These are phyloP conservation scores for Phytophthora citricola DNA, from an alignment of 352 stramenopile species.

Conservation along the genomic window DNA sequence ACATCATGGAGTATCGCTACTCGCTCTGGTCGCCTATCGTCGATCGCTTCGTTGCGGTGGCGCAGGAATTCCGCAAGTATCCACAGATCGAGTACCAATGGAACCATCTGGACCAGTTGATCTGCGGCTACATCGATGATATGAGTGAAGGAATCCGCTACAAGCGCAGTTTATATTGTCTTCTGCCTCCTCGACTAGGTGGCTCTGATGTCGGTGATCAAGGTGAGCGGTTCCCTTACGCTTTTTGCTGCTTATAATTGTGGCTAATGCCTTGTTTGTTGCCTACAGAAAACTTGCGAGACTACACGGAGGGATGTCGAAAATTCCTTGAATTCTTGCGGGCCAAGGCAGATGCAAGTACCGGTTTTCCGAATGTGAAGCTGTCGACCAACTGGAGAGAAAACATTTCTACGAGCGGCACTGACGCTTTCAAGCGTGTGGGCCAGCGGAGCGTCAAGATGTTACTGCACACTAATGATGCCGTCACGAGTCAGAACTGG, in stretches of 20 bases:
- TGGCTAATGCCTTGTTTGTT: constrained; percentile 22
- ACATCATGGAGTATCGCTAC: constrained; percentile 88
- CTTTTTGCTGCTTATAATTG: not conserved
- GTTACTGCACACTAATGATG: constrained; percentile 66
- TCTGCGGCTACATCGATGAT: constrained; percentile 87
- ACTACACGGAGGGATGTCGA: constrained; percentile 66
- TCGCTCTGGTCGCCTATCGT: constrained; percentile 77
- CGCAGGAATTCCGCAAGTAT: constrained; percentile 88
- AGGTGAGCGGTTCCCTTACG: constrained; percentile 25
- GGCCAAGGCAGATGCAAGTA: constrained; percentile 61
- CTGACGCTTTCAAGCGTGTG: constrained; percentile 72
- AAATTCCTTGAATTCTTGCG: constrained; percentile 80
- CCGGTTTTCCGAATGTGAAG: constrained; percentile 61
- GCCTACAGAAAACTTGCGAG: constrained; percentile 53
- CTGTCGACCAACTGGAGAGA: constrained; percentile 60
- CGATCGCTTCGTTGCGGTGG: constrained; percentile 66
- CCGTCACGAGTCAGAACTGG: constrained; percentile 84
- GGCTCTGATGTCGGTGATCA: constrained; percentile 37
- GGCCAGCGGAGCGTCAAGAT: constrained; percentile 77
- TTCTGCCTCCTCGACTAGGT: constrained; percentile 61
- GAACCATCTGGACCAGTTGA: constrained; percentile 88
- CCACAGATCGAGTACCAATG: constrained; percentile 82
- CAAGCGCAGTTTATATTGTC: constrained; percentile 78
- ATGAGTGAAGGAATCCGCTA: constrained; percentile 88
- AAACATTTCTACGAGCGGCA: constrained; percentile 50